phyloP scores from a whole-genome alignment of 2,329 filamentous ascomycete species.

The Fusarium sp. region DNA sequence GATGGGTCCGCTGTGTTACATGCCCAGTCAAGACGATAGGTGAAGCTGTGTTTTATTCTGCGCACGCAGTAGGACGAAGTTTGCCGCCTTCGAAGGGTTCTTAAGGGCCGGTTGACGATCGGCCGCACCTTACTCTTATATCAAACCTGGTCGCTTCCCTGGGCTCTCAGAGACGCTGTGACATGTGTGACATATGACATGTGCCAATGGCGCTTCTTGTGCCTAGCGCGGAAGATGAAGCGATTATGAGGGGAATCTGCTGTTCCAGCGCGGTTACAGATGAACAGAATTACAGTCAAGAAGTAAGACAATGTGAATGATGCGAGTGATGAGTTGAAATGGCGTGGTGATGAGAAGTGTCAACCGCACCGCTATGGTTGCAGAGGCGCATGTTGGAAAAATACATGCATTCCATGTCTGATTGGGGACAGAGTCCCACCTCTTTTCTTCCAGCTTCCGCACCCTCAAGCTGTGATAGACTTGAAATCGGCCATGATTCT shows the following conservation, averaged over 20 bases:
- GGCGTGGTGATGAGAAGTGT: conserved; percentile 26
- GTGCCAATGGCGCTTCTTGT: conserved; percentile 21
- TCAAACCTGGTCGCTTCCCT: too few species aligned
- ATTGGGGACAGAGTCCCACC: too few species aligned
- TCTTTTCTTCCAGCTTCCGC: conserved; percentile 5
- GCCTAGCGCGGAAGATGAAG: conserved; percentile 17
- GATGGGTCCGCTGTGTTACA: conserved; percentile 33
- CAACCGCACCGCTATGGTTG: neutral
- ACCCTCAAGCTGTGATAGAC: neutral
- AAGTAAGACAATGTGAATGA: conserved; percentile 10
- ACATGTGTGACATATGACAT: conserved; percentile 30
- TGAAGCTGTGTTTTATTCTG: conserved; percentile 10
- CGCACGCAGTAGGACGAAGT: conserved; percentile 11
- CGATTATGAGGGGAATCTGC: conserved; percentile 8
- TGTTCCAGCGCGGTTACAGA: conserved; percentile 29
- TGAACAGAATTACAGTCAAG: neutral
- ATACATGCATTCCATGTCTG: too few species aligned
- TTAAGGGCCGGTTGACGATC: too few species aligned
- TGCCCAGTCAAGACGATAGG: conserved; percentile 29
- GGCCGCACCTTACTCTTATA: too few species aligned
- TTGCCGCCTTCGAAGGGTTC: conserved; percentile 1
- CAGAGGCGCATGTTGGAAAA: too few species aligned
- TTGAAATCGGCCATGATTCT: too few species aligned
- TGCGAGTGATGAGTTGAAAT: conserved; percentile 39
- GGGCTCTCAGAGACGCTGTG: neutral